Conservation (phyloP, 306 rosid species). For the Fagus sylvatica region DNA sequence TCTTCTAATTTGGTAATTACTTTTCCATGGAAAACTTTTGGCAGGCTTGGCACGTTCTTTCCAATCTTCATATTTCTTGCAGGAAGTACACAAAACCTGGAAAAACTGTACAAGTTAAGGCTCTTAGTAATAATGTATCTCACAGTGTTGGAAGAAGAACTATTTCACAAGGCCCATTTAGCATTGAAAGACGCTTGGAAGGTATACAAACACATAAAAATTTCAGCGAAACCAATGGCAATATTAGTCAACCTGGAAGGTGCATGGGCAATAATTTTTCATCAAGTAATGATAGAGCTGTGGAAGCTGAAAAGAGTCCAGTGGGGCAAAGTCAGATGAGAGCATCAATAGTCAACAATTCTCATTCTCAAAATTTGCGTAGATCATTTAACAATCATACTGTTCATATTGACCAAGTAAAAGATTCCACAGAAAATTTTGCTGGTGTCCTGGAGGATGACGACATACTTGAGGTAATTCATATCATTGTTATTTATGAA, state of each 20-base stretch:
- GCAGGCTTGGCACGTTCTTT: conserved; percentile 83
- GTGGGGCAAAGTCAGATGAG: conserved; percentile 38
- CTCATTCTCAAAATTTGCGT: conserved; percentile 39
- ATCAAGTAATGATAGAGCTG: conserved; percentile 30
- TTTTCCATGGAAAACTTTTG: conserved; percentile 22
- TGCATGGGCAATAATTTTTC: conserved; percentile 17
- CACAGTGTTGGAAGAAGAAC: conserved; percentile 33
- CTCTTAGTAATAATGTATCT: conserved; percentile 24
- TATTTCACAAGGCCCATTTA: conserved; percentile 33
- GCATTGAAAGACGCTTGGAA: conserved; percentile 20
- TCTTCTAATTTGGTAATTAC: conserved; percentile 17
- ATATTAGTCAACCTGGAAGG: conserved; percentile 28
- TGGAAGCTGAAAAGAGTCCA: conserved; percentile 30
- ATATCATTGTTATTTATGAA: neutral
- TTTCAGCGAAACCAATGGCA: conserved; percentile 25
- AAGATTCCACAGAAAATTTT: conserved; percentile 34
- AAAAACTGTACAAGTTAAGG: conserved; percentile 43
- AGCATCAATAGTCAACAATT: conserved; percentile 37
- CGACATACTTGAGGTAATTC: conserved; percentile 70
- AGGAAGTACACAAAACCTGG: conserved; percentile 67
- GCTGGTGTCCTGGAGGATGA: conserved; percentile 50
- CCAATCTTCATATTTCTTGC: conserved; percentile 59
- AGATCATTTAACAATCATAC: conserved; percentile 35
- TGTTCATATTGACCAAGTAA: conserved; percentile 36
- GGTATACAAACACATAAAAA: conserved; percentile 23